Evolutionary conservation across 202 grass and related monocot genomes (phyloP), one percentile per base, ranked within the genome.

Genomic region (Carex sylvatica): DNA sequence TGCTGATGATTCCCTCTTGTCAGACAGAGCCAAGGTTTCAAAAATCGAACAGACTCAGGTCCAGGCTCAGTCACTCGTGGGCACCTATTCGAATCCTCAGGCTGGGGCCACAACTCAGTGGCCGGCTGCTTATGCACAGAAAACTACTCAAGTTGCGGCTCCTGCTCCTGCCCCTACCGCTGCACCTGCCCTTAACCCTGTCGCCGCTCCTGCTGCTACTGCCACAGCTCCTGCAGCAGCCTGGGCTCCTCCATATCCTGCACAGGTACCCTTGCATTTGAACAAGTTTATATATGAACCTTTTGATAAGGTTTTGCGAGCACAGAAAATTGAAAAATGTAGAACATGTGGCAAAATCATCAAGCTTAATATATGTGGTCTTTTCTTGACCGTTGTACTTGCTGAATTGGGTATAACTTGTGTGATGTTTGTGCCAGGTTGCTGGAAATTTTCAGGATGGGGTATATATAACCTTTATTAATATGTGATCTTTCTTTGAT

Each of bases 231-330:
- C 94, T 55, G 88, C 88, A 86, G 81, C 81, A 79, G 76, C 89
- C n/a, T 99, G 92, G 92, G 83, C 82, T 51, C 78, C 90, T 85
- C 82, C 83, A 65, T 99, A 99, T 90, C 83, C 96, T 65, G 89
- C 83, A 14, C 96, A 99, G 91, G 96, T 95, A 70, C 62, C 47
- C 1, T 5, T 72, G 22, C 70, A 56, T 20, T 80, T 36, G n/a
- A 11, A 18, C 61, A 47, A 23, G 9, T 76, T 12, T 35, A 22
- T 70, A 22, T 70, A 70, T 84, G 55, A n/a, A 58, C 56, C 82
- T 38, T 64, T 61, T 62, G 40, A 40, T 42, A 14, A 59, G 53
- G 22, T 28, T 54, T 68, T 51, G 7, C 44, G 63, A 58, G 19
- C 60, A 67, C 0, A 47, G 4, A 66, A 36, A 15, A 3, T 75